These are phyloP conservation scores for Suillus subalutaceus DNA, from an alignment of 768 basidiomycete species.

Conservation along the genomic window DNA sequence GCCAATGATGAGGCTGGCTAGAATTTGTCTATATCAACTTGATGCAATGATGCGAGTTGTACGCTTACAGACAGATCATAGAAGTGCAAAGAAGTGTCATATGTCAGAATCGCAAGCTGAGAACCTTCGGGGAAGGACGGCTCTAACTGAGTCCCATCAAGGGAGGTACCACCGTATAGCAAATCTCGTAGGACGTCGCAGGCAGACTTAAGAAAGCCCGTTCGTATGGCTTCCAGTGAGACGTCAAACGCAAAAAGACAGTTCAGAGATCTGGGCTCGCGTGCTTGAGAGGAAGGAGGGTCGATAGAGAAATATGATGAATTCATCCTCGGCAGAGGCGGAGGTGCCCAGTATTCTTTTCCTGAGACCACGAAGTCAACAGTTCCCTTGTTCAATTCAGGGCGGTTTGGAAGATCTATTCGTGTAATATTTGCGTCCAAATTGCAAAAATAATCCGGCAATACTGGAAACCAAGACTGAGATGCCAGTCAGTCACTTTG, in stretches of 20 bases:
- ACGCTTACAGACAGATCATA: conserved; percentile 81
- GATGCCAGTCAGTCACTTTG: background rate
- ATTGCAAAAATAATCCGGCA: conserved; percentile 81
- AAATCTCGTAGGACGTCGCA: conserved; percentile 64
- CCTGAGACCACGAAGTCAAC: conserved; percentile 82
- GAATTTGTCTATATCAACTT: conserved; percentile 23
- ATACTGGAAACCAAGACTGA: conserved; percentile 48
- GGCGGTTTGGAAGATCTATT: conserved; percentile 78
- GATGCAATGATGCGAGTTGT: conserved; percentile 12
- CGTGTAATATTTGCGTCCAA: conserved; percentile 78
- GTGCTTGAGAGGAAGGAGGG: conserved; percentile 47
- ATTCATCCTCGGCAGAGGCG: conserved; percentile 56
- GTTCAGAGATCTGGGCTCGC: conserved; percentile 66
- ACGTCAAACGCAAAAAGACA: conserved; percentile 91
- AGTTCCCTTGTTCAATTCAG: conserved; percentile 89
- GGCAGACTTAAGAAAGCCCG: conserved; percentile 70
- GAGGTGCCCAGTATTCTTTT: conserved; percentile 83
- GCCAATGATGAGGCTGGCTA: conserved; percentile 49
- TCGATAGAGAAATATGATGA: conserved; percentile 57
- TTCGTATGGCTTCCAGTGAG: conserved; percentile 62
- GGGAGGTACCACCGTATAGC: conserved; percentile 59
- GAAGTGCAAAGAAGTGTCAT: conserved; percentile 81
- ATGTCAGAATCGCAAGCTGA: conserved; percentile 81
- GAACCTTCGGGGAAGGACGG: conserved; percentile 56
- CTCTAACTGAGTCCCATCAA: conserved; percentile 44